Conservation (phyloP, 176 grass and related monocot genomes). For the maize (Zea mays) region DNA sequence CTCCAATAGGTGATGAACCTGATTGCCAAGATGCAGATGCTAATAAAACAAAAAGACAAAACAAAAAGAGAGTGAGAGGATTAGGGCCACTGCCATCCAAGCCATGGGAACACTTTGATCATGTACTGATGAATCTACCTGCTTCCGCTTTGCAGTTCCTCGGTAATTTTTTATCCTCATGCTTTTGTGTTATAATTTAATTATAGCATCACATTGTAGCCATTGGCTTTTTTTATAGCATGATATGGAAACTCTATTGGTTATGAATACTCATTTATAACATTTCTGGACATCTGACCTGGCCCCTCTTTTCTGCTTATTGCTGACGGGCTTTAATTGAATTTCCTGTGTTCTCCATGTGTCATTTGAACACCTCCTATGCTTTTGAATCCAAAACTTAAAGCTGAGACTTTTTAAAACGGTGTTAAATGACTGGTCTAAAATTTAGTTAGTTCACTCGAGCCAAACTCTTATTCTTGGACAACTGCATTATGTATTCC, state of each 20-base stretch:
- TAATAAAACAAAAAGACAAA: slow-evolving; percentile 57
- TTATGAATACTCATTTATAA: not conserved
- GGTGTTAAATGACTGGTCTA: not conserved
- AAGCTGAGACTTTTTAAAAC: not conserved
- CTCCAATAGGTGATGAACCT: slow-evolving; percentile 43
- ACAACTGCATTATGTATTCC: slow-evolving; percentile 7
- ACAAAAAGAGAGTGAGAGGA: slow-evolving; percentile 71
- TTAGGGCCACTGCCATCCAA: slow-evolving; percentile 44
- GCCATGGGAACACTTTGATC: too few relatives aligned
- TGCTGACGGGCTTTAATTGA: not conserved
- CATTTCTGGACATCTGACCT: slow-evolving; percentile 6
- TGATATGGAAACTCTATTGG: not conserved
- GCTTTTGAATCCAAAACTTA: slow-evolving; percentile 12
- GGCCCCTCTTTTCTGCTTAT: not conserved
- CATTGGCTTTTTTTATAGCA: not conserved
- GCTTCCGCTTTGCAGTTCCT: too few relatives aligned
- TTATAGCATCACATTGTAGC: not conserved
- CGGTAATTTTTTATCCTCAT: too few relatives aligned
- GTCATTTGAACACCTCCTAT: not conserved
- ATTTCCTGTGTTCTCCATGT: not conserved
- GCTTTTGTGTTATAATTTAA: too few relatives aligned
- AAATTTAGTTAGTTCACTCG: not conserved
- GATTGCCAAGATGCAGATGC: slow-evolving; percentile 40
- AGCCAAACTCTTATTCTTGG: not conserved
- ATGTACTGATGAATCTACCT: too few relatives aligned